Conservation (phyloP, 202 grass and related monocot genomes). For the Panicum hallii region DNA sequence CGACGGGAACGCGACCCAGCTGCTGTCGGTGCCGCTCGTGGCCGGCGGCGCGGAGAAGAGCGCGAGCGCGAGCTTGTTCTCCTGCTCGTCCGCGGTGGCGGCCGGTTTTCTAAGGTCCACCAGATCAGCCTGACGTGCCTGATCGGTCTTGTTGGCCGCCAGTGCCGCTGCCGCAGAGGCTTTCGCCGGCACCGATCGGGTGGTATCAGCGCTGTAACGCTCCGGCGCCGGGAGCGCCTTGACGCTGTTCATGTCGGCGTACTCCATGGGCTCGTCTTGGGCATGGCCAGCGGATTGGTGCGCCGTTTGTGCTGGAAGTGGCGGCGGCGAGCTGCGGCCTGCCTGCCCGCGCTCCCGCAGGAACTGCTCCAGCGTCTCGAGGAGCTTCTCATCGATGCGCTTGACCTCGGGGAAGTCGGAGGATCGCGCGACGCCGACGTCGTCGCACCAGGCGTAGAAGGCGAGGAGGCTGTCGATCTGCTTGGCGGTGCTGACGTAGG, state of each 20-base stretch:
- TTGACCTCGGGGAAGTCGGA: constrained; percentile 68
- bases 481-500: constrained; percentile 61
- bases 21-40: constrained; percentile 5
- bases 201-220: background rate
- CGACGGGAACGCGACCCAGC: constrained; percentile 73
- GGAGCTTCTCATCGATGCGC: constrained; percentile 59
- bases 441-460: constrained; percentile 73
- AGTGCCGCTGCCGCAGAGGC: too few relatives aligned
- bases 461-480: constrained; percentile 63
- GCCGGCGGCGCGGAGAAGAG: constrained; percentile 62
- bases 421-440: constrained; percentile 54
- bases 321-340: constrained; percentile 34
- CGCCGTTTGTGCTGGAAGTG: background rate
- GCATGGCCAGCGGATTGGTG: background rate
- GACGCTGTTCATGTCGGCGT: constrained; percentile 65
- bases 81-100: constrained; percentile 53
- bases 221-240: constrained; percentile 68
- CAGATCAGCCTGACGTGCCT: constrained; percentile 39
- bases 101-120: constrained; percentile 67
- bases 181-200: background rate
- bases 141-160: background rate
- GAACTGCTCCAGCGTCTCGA: constrained; percentile 80
- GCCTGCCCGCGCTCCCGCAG: constrained; percentile 55
- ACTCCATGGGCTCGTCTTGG: background rate
- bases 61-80: constrained; percentile 72